These are phyloP conservation scores for Penicillium sp. DNA, from an alignment of 2,329 filamentous ascomycete species.

Conservation along the genomic window DNA sequence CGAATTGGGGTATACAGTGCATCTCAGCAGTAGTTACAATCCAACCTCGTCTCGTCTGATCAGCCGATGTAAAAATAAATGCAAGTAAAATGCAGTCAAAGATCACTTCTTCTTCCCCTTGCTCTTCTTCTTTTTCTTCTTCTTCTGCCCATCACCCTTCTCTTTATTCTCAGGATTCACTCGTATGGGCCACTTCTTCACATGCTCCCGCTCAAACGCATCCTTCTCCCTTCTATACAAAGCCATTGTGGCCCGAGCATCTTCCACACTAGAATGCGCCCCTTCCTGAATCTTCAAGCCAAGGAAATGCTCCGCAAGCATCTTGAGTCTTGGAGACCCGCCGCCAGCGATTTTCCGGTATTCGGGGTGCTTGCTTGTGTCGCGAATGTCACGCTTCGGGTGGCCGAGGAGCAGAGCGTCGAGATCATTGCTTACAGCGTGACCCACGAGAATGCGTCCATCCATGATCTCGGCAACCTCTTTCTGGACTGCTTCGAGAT, in stretches of 20 bases:
- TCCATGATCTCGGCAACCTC: constrained; percentile 71
- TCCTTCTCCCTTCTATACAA: constrained; percentile 83
- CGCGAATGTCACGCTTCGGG: constrained; percentile 75
- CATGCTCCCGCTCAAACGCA: constrained; percentile 80
- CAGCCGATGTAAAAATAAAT: background rate
- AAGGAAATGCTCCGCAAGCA: constrained; percentile 60
- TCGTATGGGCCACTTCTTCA: constrained; percentile 64
- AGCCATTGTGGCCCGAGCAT: constrained; percentile 88
- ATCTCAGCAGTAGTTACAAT: constrained; percentile 13
- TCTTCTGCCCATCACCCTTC: constrained; percentile 42
- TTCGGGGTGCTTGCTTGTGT: constrained; percentile 77
- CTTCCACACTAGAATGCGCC: constrained; percentile 67
- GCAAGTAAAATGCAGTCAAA: background rate
- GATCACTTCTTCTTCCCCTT: constrained; percentile 48
- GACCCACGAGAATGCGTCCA: constrained; percentile 77
- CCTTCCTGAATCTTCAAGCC: constrained; percentile 64
- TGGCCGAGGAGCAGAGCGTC: constrained; percentile 77
- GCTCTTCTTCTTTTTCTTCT: constrained; percentile 55
- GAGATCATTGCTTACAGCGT: constrained; percentile 79
- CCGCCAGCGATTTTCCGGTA: constrained; percentile 67
- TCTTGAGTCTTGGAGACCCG: constrained; percentile 57
- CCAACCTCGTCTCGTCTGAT: background rate
- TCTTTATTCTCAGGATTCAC: constrained; percentile 37
- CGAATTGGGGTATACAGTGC: constrained; percentile 30
- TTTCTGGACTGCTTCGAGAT: constrained; percentile 76